These are phyloP conservation scores for Saksenaea oblongispora DNA, from an alignment of 371 early-diverging fungal species.

Conservation along the genomic window DNA sequence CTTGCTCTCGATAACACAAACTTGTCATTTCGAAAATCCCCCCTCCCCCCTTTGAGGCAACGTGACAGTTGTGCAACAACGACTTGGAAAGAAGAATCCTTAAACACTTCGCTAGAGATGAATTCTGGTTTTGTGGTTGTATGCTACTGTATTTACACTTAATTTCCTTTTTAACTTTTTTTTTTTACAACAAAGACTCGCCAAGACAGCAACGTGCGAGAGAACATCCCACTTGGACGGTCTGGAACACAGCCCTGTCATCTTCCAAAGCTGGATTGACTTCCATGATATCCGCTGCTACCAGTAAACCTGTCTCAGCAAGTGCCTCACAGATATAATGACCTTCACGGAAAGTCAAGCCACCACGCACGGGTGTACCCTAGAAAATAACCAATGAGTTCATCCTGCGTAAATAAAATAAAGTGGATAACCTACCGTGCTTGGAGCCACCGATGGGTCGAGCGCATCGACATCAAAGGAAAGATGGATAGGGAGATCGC, in stretches of 20 bases:
- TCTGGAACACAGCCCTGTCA: conserved; percentile 70
- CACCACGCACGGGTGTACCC: conserved; percentile 96
- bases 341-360: conserved; percentile 89
- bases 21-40: too few species aligned
- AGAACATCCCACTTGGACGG: conserved; percentile 87
- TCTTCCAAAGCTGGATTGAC: conserved; percentile 91
- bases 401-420: too few species aligned
- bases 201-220: conserved; percentile 82
- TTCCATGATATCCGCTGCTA: conserved; percentile 94
- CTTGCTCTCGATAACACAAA: too few species aligned
- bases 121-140: too few species aligned
- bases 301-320: conserved; percentile 87
- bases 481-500: conserved; percentile 88
- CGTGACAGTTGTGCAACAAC: too few species aligned
- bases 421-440: conserved; percentile 57
- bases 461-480: conserved; percentile 96
- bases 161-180: too few species aligned
- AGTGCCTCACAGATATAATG: conserved; percentile 92
- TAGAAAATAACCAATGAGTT: too few species aligned
- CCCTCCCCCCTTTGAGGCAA: too few species aligned
- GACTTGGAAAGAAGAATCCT: too few species aligned
- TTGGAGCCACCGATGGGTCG: conserved; percentile 92
- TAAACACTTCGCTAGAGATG: too few species aligned
- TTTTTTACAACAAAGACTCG: conserved; percentile 69
- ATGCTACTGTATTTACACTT: too few species aligned